phyloP scores from a whole-genome alignment of 1,284 basidiomycete genomes.

The Rhizoctonia solani region DNA sequence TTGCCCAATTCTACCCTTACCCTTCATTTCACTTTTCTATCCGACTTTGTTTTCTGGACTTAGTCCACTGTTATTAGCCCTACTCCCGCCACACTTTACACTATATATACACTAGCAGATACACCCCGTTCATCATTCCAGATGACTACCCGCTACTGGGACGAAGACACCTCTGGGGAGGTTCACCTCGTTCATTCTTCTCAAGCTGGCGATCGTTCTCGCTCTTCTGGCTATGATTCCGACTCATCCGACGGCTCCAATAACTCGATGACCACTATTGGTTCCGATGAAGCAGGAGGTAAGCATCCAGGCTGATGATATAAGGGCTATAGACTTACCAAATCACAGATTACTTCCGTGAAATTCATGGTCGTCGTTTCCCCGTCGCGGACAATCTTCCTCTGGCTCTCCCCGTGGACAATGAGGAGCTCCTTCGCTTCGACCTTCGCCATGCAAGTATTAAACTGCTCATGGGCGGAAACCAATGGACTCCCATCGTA shows the following conservation, averaged over 20 bases:
- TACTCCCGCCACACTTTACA: slow-evolving; percentile 4
- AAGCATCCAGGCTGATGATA: neutral
- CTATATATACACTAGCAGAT: neutral
- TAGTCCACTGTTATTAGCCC: neutral
- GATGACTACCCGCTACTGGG: slow-evolving; percentile 25
- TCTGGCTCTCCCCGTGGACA: slow-evolving; percentile 35
- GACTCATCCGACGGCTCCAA: slow-evolving; percentile 20
- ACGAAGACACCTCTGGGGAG: slow-evolving; percentile 10
- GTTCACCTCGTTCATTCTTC: slow-evolving; percentile 14
- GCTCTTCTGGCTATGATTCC: slow-evolving; percentile 28
- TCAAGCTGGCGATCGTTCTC: slow-evolving; percentile 22
- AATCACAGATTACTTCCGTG: slow-evolving; percentile 36
- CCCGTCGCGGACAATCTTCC: slow-evolving; percentile 34
- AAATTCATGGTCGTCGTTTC: slow-evolving; percentile 36
- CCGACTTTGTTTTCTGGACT: neutral
- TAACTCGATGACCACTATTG: slow-evolving; percentile 38
- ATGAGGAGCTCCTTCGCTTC: slow-evolving; percentile 32
- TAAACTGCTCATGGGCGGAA: slow-evolving; percentile 34
- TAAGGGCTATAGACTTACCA: neutral
- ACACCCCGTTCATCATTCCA: neutral
- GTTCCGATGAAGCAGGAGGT: slow-evolving; percentile 38
- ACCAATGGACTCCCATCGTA: slow-evolving; percentile 35
- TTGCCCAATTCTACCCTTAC: slow-evolving; percentile 3
- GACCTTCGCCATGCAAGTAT: slow-evolving; percentile 33
- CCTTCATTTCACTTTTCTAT: neutral